phyloP scores from a whole-genome alignment of 306 rosid genomes.

The cucumber (Cucumis sativus) region Cucumber_9930_V3 NC_026659.2:27407501-27408000 shows the following conservation, averaged over 20 bases:
- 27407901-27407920: background rate
- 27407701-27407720: too few relatives aligned
- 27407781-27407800: constrained; percentile 9
- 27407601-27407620: too few relatives aligned
- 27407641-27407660: too few relatives aligned
- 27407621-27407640: too few relatives aligned
- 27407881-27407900: background rate
- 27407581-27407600: too few relatives aligned
- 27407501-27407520: too few relatives aligned
- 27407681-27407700: too few relatives aligned
- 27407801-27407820: background rate
- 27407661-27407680: too few relatives aligned
- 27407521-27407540: too few relatives aligned
- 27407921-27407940: constrained; percentile 6
- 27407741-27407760: background rate
- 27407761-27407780: constrained; percentile 13
- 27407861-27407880: constrained; percentile 2
- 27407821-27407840: constrained; percentile 3
- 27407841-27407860: constrained; percentile 12
- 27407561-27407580: too few relatives aligned
- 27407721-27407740: background rate
- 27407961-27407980: constrained; percentile 10
- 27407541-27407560: too few relatives aligned
- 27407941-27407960: constrained; percentile 5
- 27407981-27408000: background rate